Conservation (phyloP, 331 rosid species). For the Malus hybrid region DNA sequence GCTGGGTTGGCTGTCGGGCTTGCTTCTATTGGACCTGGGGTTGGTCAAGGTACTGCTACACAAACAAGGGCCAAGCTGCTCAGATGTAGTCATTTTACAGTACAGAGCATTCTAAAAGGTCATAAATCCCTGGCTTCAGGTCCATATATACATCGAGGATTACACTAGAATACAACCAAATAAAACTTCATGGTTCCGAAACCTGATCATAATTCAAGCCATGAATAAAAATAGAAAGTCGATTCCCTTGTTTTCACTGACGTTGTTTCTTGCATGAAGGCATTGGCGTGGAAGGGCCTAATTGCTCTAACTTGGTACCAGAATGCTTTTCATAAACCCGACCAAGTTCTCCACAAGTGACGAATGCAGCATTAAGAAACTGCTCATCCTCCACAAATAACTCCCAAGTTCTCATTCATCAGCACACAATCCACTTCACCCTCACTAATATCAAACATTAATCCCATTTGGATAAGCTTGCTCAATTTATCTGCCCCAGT, state of each 20-base stretch:
- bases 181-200: neutral
- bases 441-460: neutral
- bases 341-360: neutral
- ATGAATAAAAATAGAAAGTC: neutral
- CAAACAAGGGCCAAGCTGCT: neutral
- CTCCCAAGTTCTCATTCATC: neutral
- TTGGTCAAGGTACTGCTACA: too few relatives aligned
- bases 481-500: neutral
- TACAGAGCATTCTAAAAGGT: neutral
- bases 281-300: constrained; percentile 1
- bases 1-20: too few relatives aligned
- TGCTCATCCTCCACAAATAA: neutral
- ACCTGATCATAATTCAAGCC: neutral
- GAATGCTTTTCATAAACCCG: neutral
- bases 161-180: neutral
- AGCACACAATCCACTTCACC: constrained; percentile 2
- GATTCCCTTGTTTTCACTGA: neutral
- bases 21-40: too few relatives aligned
- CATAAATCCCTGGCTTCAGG: neutral
- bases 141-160: neutral
- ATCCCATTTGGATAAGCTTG: constrained; percentile 2
- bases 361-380: neutral
- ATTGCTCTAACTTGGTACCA: neutral
- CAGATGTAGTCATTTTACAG: neutral
- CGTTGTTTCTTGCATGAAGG: neutral